These are phyloP conservation scores for Cetradonia linearis DNA, from an alignment of 495 filamentous ascomycete genomes.

Conservation along the genomic window DNA sequence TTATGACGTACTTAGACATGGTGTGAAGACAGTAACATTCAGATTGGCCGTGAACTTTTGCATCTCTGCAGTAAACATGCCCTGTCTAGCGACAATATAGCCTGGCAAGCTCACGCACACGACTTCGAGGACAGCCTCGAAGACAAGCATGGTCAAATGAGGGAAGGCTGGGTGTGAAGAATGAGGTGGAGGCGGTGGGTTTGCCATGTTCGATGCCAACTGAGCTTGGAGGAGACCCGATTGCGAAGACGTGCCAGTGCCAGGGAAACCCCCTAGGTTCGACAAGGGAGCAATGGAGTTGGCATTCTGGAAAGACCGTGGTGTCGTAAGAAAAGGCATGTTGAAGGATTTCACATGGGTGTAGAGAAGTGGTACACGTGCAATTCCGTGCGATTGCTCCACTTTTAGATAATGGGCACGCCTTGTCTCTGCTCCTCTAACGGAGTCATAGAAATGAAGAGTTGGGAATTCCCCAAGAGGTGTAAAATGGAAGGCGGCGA, in stretches of 20 bases:
- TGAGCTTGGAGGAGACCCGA: constrained; percentile 5
- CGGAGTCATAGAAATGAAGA: background rate
- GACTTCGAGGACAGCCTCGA: constrained; percentile 92
- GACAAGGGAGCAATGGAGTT: constrained; percentile 15
- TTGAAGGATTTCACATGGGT: background rate
- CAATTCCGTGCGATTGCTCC: background rate
- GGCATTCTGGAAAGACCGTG: constrained; percentile 55
- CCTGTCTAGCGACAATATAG: constrained; percentile 81
- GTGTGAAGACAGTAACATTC: constrained; percentile 89
- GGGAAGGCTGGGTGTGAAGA: constrained; percentile 55
- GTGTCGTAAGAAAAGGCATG: constrained; percentile 40
- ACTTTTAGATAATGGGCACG: background rate
- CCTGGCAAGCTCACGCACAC: constrained; percentile 90
- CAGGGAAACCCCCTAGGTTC: background rate
- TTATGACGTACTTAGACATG: constrained; percentile 71
- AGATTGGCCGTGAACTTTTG: constrained; percentile 95
- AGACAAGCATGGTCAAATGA: constrained; percentile 75
- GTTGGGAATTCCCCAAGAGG: background rate
- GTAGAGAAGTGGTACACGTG: background rate
- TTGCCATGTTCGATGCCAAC: constrained; percentile 9
- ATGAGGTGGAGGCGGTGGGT: constrained; percentile 28
- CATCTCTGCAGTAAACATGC: constrained; percentile 86
- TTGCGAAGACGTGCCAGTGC: constrained; percentile 1
- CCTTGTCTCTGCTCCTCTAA: background rate
- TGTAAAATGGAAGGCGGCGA: background rate